Evolutionary conservation across 2,329 filamentous ascomycete species (phyloP).

Genomic region (Tolypocladium amazonense): DNA sequence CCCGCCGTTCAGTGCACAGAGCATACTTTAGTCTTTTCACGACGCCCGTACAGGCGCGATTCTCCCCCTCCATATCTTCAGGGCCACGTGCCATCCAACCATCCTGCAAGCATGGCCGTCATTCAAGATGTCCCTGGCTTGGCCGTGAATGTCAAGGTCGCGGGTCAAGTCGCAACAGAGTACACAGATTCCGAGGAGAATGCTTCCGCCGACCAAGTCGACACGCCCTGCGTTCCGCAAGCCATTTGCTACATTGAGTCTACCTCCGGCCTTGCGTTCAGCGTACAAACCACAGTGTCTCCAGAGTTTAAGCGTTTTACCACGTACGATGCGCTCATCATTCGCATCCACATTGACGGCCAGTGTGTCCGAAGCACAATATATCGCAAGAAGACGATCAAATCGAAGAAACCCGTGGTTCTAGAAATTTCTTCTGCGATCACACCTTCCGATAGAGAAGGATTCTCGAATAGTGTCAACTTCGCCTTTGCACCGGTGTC

Average conservation of each 20-base stretch:
- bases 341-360: constrained; percentile 7
- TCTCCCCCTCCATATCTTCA: not conserved
- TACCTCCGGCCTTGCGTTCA: constrained; percentile 7
- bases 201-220: fast-evolving
- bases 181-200: constrained; percentile 5
- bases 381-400: too few relatives aligned
- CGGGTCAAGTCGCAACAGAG: constrained; percentile 10
- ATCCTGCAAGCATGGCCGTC: constrained; percentile 10
- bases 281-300: constrained; percentile 2
- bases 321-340: fast-evolving
- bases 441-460: not conserved
- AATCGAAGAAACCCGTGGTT: not conserved
- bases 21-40: not conserved
- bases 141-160: constrained; percentile 8
- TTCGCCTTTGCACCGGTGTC: constrained; percentile 9
- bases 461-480: not conserved
- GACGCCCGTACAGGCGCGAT: not conserved
- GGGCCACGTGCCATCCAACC: too few relatives aligned
- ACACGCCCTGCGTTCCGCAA: not conserved
- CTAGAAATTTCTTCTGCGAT: not conserved
- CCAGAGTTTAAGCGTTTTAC: not conserved
- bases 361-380: fast-evolving
- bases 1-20: not conserved
- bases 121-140: constrained; percentile 7
- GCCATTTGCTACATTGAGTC: constrained; percentile 14